Conservation (phyloP, 1,139 yeast species). For the Suhomyces guaymorum region DNA sequence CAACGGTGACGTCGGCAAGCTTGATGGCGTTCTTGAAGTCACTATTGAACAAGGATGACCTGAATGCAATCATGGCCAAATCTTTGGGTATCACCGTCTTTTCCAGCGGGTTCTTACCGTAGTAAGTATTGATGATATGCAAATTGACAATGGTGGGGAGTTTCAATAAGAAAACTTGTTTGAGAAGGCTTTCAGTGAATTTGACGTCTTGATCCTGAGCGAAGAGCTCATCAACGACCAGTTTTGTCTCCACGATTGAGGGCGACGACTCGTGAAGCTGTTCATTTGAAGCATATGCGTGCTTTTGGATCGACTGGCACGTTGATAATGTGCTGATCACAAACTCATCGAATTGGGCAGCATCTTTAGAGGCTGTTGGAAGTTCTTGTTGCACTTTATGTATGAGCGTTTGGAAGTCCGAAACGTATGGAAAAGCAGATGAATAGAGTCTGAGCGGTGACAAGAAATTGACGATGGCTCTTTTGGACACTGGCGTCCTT, state of each 20-base stretch:
- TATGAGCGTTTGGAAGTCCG: constrained; percentile 13
- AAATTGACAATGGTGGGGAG: constrained; percentile 33
- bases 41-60: constrained; percentile 59
- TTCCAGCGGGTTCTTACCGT: constrained; percentile 34
- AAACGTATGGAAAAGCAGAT: constrained; percentile 11
- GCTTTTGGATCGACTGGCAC: constrained; percentile 9
- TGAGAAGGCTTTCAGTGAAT: constrained; percentile 29
- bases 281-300: constrained; percentile 13
- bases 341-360: constrained; percentile 2
- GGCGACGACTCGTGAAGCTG: constrained; percentile 11
- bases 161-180: constrained; percentile 33
- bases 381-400: constrained; percentile 9
- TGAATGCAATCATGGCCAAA: constrained; percentile 61
- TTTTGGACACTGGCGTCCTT: background rate
- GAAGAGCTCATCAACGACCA: constrained; percentile 22
- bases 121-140: constrained; percentile 35
- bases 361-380: background rate
- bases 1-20: constrained; percentile 63
- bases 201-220: constrained; percentile 16
- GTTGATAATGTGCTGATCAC: constrained; percentile 9
- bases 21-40: constrained; percentile 59
- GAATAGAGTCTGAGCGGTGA: background rate
- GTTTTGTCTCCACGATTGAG: constrained; percentile 11
- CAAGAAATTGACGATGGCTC: background rate
- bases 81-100: constrained; percentile 37